These are phyloP conservation scores for Kwoniella dendrophila DNA, from an alignment of 768 basidiomycete species.

Conservation along the genomic window DNA sequence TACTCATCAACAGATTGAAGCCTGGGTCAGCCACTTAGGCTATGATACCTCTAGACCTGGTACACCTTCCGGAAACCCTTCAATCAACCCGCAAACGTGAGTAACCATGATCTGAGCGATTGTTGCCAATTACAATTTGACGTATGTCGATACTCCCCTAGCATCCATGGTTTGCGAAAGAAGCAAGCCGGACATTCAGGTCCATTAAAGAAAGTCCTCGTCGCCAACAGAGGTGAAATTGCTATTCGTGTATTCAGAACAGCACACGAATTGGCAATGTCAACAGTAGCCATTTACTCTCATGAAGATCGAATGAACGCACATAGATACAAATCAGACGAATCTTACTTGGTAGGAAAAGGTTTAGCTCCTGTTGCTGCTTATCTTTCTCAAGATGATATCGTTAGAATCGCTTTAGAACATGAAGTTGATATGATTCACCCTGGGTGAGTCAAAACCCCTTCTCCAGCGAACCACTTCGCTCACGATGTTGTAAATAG, in stretches of 20 bases:
- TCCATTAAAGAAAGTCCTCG: conserved; percentile 57
- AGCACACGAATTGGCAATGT: conserved; percentile 98
- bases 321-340: conserved; percentile 98
- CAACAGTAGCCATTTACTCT: conserved; percentile 98
- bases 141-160: no score
- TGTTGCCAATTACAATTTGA: not conserved
- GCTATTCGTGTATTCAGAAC: conserved; percentile 98
- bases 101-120: conserved; percentile 1
- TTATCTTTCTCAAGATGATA: conserved; percentile 96
- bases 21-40: conserved; percentile 44
- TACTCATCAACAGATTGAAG: conserved; percentile 48
- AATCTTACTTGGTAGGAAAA: conserved; percentile 96
- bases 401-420: conserved; percentile 92
- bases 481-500: no score
- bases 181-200: conserved; percentile 55
- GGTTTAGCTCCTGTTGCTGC: conserved; percentile 95
- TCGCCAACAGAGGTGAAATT: conserved; percentile 71
- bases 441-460: conserved; percentile 69
- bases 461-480: not conserved
- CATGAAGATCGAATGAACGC: conserved; percentile 94
- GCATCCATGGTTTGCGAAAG: conserved; percentile 51
- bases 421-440: conserved; percentile 99
- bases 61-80: conserved; percentile 31
- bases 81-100: conserved; percentile 29
- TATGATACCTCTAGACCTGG: conserved; percentile 40